These are phyloP conservation scores for Moesziomyces sp. DNA, from an alignment of 1,284 basidiomycete species.

Conservation along the genomic window DNA sequence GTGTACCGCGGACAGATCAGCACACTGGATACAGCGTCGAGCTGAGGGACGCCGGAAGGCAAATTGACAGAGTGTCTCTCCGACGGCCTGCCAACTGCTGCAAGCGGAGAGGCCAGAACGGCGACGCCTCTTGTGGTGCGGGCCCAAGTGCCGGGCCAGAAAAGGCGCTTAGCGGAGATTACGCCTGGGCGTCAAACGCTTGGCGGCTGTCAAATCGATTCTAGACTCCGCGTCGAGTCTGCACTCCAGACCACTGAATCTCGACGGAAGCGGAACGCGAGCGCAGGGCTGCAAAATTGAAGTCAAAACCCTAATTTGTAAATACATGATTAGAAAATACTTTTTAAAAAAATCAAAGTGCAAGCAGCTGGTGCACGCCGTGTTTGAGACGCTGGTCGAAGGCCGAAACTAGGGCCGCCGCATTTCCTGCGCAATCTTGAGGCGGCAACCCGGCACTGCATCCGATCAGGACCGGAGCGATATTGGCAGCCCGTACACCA, in stretches of 20 bases:
- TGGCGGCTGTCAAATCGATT: constrained; percentile 13
- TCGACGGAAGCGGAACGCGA: constrained; percentile 2
- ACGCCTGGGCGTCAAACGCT: constrained; percentile 6
- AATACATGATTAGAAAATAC: too few relatives aligned
- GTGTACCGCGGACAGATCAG: constrained; percentile 5
- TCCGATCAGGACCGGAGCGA: too few relatives aligned
- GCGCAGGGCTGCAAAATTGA: background rate
- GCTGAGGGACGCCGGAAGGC: background rate
- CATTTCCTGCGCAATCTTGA: too few relatives aligned
- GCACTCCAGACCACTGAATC: too few relatives aligned
- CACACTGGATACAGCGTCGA: background rate
- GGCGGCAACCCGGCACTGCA: too few relatives aligned
- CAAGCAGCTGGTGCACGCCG: background rate
- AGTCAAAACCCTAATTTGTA: too few relatives aligned
- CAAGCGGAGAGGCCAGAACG: constrained; percentile 14
- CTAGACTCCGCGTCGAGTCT: constrained; percentile 7
- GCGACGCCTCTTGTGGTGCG: background rate
- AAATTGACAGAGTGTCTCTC: constrained; percentile 8
- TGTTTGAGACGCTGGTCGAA: constrained; percentile 1
- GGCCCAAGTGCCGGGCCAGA: background rate
- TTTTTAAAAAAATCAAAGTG: too few relatives aligned
- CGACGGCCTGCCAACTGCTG: constrained; percentile 1
- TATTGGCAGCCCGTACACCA: too few relatives aligned
- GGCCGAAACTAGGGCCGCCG: too few relatives aligned
- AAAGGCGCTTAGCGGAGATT: constrained; percentile 14